phyloP scores from a whole-genome alignment of 2,329 filamentous ascomycete genomes.

The Coniochaeta hoffmannii region DNA sequence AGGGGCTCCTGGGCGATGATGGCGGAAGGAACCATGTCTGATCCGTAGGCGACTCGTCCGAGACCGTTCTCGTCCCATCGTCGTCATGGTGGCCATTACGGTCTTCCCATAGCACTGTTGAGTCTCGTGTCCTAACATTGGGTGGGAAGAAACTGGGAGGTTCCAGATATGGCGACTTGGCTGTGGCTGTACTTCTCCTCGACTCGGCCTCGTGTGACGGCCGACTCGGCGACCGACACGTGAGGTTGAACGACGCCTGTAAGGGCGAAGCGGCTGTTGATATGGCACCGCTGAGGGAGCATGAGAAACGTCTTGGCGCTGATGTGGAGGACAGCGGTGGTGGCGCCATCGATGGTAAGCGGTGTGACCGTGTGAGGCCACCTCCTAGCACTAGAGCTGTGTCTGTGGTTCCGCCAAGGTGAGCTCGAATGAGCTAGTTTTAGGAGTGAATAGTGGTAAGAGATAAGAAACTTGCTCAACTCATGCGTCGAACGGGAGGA shows the following conservation, averaged over 20 bases:
- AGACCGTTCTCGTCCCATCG: conserved; percentile 8
- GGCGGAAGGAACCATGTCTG: conserved; percentile 15
- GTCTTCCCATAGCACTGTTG: conserved; percentile 5
- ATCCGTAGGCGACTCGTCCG: conserved; percentile 12
- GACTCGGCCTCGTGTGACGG: conserved; percentile 12
- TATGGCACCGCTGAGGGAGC: conserved; percentile 15
- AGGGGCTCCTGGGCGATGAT: conserved; percentile 10
- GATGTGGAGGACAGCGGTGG: conserved; percentile 11
- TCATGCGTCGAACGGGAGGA: neutral
- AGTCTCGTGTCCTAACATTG: conserved; percentile 6
- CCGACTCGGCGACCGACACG: conserved; percentile 23
- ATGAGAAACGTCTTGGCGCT: conserved; percentile 9
- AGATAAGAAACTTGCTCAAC: conserved; percentile 6
- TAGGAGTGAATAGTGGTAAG: neutral
- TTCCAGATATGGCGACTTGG: conserved; percentile 13
- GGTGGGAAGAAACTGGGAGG: conserved; percentile 15
- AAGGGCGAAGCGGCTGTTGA: conserved; percentile 20
- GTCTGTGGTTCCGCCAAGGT: neutral
- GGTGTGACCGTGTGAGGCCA: neutral
- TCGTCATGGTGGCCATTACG: conserved; percentile 7
- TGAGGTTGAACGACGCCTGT: conserved; percentile 20
- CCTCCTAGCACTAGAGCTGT: neutral
- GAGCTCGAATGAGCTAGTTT: conserved; percentile 4
- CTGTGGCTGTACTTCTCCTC: conserved; percentile 9
- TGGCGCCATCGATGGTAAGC: conserved; percentile 10